Conservation (phyloP, 495 filamentous ascomycete genomes). For the Aspergillus wentii region DNA sequence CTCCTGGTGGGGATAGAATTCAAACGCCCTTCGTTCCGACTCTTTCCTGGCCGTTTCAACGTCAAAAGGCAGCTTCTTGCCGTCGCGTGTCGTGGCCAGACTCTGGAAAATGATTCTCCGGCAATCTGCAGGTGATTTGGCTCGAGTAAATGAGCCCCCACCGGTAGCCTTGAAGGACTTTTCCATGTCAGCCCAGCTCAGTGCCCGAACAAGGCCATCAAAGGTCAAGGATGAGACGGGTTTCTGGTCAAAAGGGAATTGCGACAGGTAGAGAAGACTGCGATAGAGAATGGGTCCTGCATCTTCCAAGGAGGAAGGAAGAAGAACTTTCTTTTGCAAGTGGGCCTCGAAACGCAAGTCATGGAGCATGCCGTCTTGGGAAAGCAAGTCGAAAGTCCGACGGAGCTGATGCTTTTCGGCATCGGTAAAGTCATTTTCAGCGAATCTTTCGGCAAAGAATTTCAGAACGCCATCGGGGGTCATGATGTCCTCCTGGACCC, state of each 20-base stretch:
- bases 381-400: no score
- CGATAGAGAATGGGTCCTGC: neutral
- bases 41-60: neutral
- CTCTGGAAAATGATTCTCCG: conserved; percentile 21
- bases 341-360: no score
- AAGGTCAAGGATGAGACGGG: conserved; percentile 6
- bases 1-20: neutral
- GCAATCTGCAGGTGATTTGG: conserved; percentile 13
- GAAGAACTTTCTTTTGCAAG: no score
- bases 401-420: no score
- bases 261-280: neutral
- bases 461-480: no score
- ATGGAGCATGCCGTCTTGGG: no score
- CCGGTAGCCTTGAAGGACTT: conserved; percentile 8
- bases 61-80: neutral
- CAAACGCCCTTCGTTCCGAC: neutral
- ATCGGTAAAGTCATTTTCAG: no score
- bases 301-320: conserved; percentile 14
- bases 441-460: no score
- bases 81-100: conserved; percentile 8
- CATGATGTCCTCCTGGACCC: no score
- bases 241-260: neutral
- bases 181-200: conserved; percentile 13
- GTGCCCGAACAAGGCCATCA: conserved; percentile 6
- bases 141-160: conserved; percentile 10